These are phyloP conservation scores for Aspergillus glaucus DNA, from an alignment of 2,329 filamentous ascomycete genomes.

Conservation along the genomic window DNA sequence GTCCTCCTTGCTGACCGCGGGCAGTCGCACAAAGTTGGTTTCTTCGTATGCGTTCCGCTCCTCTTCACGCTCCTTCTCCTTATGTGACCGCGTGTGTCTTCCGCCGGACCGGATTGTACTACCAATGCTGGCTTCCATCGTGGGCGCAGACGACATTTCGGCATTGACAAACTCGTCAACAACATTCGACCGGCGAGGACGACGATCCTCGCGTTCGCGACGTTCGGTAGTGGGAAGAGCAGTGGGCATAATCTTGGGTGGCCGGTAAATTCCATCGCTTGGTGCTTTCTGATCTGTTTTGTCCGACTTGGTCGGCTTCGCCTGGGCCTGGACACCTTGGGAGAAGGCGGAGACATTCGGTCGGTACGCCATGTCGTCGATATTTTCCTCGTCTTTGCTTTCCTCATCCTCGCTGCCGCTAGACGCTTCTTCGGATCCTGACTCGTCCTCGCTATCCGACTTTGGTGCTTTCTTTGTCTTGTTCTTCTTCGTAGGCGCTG, in stretches of 20 bases:
- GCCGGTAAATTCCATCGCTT: slow-evolving; percentile 70
- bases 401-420: slow-evolving; percentile 22
- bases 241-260: slow-evolving; percentile 80
- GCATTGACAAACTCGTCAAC: slow-evolving; percentile 87
- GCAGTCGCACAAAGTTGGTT: slow-evolving; percentile 80
- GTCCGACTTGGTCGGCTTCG: slow-evolving; percentile 15
- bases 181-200: slow-evolving; percentile 67
- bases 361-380: slow-evolving; percentile 57
- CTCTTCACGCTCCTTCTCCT: slow-evolving; percentile 68
- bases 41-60: slow-evolving; percentile 87
- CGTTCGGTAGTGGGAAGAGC: slow-evolving; percentile 66
- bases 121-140: slow-evolving; percentile 84
- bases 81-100: slow-evolving; percentile 68
- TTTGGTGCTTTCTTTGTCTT: slow-evolving; percentile 24
- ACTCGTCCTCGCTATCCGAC: slow-evolving; percentile 23
- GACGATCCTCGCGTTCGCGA: slow-evolving; percentile 53
- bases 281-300: slow-evolving; percentile 20
- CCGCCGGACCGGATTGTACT: slow-evolving; percentile 78
- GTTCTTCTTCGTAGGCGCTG: slow-evolving; percentile 19
- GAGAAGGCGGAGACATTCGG: slow-evolving; percentile 51
- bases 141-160: slow-evolving; percentile 74
- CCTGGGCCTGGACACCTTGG: slow-evolving; percentile 35
- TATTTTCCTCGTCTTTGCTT: slow-evolving; percentile 32
- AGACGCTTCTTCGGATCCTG: slow-evolving; percentile 17
- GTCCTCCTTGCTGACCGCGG: slow-evolving; percentile 84